These are phyloP conservation scores for Chamaenerion angustifolium DNA, from an alignment of 345 rosid genomes.

Conservation along the genomic window DNA sequence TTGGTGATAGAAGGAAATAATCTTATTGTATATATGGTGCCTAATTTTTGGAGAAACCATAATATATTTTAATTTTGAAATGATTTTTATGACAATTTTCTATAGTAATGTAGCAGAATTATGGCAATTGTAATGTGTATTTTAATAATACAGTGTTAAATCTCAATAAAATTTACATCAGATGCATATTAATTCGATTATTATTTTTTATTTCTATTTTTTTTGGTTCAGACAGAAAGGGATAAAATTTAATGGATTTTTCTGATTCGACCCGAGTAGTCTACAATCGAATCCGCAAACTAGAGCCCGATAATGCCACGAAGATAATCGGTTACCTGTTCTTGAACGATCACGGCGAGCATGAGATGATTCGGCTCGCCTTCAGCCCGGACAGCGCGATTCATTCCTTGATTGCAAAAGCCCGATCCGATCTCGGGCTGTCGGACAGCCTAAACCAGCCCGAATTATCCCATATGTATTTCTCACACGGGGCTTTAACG, in stretches of 20 bases:
- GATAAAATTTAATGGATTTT: slow-evolving; percentile 41
- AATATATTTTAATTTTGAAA: too few relatives aligned
- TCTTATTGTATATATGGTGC: too few relatives aligned
- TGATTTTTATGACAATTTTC: too few relatives aligned
- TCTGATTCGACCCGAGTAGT: slow-evolving; percentile 67
- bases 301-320: slow-evolving; percentile 74
- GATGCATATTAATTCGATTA: too few relatives aligned
- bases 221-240: background rate
- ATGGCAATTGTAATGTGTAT: too few relatives aligned
- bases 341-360: slow-evolving; percentile 57
- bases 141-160: too few relatives aligned
- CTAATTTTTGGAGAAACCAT: too few relatives aligned
- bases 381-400: slow-evolving; percentile 59
- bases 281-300: slow-evolving; percentile 61
- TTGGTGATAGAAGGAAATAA: too few relatives aligned
- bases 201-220: too few relatives aligned
- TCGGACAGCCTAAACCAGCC: slow-evolving; percentile 5
- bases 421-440: slow-evolving; percentile 46
- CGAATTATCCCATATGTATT: background rate
- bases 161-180: too few relatives aligned
- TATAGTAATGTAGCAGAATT: too few relatives aligned
- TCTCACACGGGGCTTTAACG: background rate
- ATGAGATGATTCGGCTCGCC: slow-evolving; percentile 81
- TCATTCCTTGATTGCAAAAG: slow-evolving; percentile 43
- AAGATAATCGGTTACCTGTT: slow-evolving; percentile 77